Percentiles rank a stretch among this genome's conserved stretches.
phyloP scores from a whole-genome alignment of 73 alveolate species.

The Blepharisma japonicum region DNA sequence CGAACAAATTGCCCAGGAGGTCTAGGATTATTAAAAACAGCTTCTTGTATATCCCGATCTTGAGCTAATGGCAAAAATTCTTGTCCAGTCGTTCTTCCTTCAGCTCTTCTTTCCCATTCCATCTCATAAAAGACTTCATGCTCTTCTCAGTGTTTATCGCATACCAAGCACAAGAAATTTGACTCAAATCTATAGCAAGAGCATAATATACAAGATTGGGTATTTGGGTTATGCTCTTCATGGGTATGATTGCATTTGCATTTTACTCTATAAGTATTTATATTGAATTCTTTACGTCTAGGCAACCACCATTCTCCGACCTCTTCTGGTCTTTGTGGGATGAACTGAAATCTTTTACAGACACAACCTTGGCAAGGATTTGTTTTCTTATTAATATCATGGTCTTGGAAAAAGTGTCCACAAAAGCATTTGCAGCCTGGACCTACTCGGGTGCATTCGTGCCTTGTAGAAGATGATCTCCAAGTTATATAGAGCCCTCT shows the following conservation, averaged over 20 bases:
- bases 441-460: constrained; percentile 82
- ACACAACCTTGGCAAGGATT: constrained; percentile 85
- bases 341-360: constrained; percentile 86
- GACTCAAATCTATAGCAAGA: constrained; percentile 84
- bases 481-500: constrained; percentile 76
- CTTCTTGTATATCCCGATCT: constrained; percentile 88
- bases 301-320: constrained; percentile 95
- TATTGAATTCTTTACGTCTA: constrained; percentile 91
- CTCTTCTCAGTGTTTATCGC: constrained; percentile 94
- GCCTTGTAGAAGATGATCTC: constrained; percentile 49
- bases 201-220: constrained; percentile 85
- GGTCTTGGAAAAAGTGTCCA: constrained; percentile 69
- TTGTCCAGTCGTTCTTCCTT: constrained; percentile 79
- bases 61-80: constrained; percentile 87
- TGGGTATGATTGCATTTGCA: constrained; percentile 91
- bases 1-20: too few species aligned
- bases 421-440: constrained; percentile 76
- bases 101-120: constrained; percentile 89
- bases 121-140: constrained; percentile 91
- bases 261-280: constrained; percentile 79
- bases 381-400: constrained; percentile 37
- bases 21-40: constrained; percentile 37
- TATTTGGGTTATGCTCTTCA: constrained; percentile 92
- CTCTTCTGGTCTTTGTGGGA: constrained; percentile 98
- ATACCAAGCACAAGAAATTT: constrained; percentile 91